Evolutionary conservation across 345 rosid genomes (phyloP), one percentile per base, ranked within the genome.

Genomic region (Moringa oleifera): DNA sequence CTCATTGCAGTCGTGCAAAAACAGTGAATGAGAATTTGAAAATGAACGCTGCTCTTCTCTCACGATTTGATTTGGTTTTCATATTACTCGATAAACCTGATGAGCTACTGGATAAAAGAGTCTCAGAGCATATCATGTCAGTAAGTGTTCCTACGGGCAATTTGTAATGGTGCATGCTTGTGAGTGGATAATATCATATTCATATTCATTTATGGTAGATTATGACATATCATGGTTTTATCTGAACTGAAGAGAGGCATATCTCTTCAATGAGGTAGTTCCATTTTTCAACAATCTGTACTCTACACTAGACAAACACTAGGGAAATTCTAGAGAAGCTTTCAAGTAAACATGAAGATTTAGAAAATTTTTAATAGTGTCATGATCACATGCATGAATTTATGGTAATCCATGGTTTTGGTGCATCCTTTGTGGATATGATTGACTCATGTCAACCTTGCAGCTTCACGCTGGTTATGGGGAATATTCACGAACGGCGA

Each of bases 11-110:
- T 86, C 99, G 96, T 49, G 95, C 97, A 33, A 93, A 85, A 86
- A 94, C 99, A 31, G 97, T 94, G 71, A 94, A 94, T 21, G 99
- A 94, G 74, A 94, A 94, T 74, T 78, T 94, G 78, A 90, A 88
- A 72, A 90, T 90, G 97, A 94, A 85, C 73, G 90, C 92, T 70
- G 92, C 99, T 68, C 91, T 93, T 53, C 92, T 93, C 72, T 88
- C 97, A 11, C 85, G 99, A 71, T 94, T 94, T 71, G 99, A 94
- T 85, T 76, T 94, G 80, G 92, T 90, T 65, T 93, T 88, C 90
- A 94, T 90, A 71, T 76, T 94, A 71, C 97, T 90, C 67, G 99
- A 94, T 75, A 90, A 90, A 69, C 99, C 89, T 66, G 92, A 94
- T 79, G 96, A 88, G 84, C 77, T 81, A 53, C 81, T 85, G 74